Evolutionary conservation across 2,329 filamentous ascomycete genomes (phyloP).

Genomic region (Phoma sp.): DNA sequence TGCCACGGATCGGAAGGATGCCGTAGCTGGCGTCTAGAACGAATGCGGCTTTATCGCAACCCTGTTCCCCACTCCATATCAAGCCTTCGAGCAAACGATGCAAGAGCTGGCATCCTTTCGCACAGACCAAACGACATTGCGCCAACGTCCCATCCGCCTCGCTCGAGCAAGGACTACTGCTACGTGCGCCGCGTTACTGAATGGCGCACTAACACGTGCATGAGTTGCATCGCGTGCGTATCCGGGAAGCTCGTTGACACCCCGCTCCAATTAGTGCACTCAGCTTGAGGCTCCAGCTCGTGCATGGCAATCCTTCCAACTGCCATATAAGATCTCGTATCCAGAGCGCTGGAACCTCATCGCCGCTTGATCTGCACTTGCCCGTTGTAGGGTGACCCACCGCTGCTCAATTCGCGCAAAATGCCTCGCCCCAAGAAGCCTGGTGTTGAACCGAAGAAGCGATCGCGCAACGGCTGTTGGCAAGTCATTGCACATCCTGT

Average conservation of each 20-base stretch:
- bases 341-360: background rate
- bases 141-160: conserved; percentile 8
- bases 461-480: conserved; percentile 75
- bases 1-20: conserved; percentile 9
- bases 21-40: conserved; percentile 13
- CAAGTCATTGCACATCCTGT: conserved; percentile 42
- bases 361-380: conserved; percentile 6
- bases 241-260: conserved; percentile 1
- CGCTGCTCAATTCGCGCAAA: conserved; percentile 3
- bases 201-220: conserved; percentile 10
- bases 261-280: conserved; percentile 5
- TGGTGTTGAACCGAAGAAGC: conserved; percentile 70
- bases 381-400: conserved; percentile 5
- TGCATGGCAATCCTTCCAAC: conserved; percentile 1
- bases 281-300: conserved; percentile 5
- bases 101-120: conserved; percentile 9
- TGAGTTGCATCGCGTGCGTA: conserved; percentile 10
- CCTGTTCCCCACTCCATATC: conserved; percentile 12
- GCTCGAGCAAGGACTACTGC: background rate
- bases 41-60: conserved; percentile 15
- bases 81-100: conserved; percentile 6
- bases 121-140: conserved; percentile 7
- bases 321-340: conserved; percentile 20
- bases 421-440: conserved; percentile 74
- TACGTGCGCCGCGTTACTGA: conserved; percentile 1